These are phyloP conservation scores for Yamadazyma akitaensis DNA, from an alignment of 805 yeast species.

Conservation along the genomic window DNA sequence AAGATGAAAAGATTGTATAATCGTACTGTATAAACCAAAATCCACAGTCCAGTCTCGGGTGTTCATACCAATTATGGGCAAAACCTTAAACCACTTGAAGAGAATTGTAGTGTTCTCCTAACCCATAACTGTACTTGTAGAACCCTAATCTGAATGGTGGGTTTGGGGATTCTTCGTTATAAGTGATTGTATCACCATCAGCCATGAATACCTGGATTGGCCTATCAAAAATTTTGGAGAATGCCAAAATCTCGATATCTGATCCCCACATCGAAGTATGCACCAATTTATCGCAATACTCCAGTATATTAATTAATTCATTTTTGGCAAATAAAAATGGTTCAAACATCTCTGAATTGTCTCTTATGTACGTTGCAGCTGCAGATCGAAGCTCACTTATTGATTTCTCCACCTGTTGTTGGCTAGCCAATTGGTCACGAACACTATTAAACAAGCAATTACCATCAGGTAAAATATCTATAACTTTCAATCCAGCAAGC, in stretches of 20 bases:
- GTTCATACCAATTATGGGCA: too few species aligned
- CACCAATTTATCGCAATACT: conserved; percentile 65
- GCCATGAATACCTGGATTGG: conserved; percentile 77
- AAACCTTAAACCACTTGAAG: conserved; percentile 16
- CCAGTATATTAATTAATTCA: conserved; percentile 59
- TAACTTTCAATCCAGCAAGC: conserved; percentile 46
- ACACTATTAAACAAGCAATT: conserved; percentile 89
- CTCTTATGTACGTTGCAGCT: conserved; percentile 66
- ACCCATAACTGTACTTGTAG: conserved; percentile 79
- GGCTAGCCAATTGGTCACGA: conserved; percentile 62
- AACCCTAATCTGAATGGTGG: conserved; percentile 69
- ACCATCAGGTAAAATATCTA: conserved; percentile 86
- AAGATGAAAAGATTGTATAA: too few species aligned
- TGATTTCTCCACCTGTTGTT: conserved; percentile 13
- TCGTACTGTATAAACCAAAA: too few species aligned
- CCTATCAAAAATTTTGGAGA: conserved; percentile 65
- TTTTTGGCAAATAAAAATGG: conserved; percentile 75
- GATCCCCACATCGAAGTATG: conserved; percentile 89
- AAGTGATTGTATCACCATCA: conserved; percentile 62
- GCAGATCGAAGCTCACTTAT: conserved; percentile 55
- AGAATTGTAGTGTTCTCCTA: conserved; percentile 96
- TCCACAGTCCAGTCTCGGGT: too few species aligned
- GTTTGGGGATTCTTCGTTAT: conserved; percentile 54
- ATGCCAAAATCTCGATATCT: conserved; percentile 84
- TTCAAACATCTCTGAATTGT: conserved; percentile 63